Evolutionary conservation across 2,329 filamentous ascomycete genomes (phyloP), one percentile per base, ranked within the genome.

Genomic region (Orbilia oligospora): DNA sequence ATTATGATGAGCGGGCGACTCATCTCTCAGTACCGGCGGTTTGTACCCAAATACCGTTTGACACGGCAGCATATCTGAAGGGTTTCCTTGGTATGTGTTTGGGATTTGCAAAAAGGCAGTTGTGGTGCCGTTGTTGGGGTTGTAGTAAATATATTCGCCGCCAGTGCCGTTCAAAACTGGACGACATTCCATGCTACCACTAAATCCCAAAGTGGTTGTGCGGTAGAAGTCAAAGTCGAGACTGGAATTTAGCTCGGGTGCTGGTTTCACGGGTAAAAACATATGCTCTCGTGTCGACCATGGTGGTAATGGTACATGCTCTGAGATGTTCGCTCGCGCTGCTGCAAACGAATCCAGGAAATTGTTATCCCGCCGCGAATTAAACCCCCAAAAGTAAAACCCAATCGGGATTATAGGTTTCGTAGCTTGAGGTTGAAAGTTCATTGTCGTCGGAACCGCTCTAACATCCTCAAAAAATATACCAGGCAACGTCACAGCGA

Each of bases 41-140:
- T 61, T 67, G 36, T 73, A 61, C 16, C 70, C 70, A 61, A 73
- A 65, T 14, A 67, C 36, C 3, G 63, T 67, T 16, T 51, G 61
- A 18, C 63, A 67, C 1, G 30, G 30, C 5, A 73, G 8, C 8
- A 53, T 1, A 20, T 63, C 56, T 4, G 55, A 64, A 18, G 56
- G 18, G 0, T 71, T 24, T 14, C 27, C 27, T 14, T 44, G 3
- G 46, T 55, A 71, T 3, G 22, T 55, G 22, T 71, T 64, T 18
- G 68, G 68, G 5, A 72, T 38, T 3, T 0, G 5, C 3, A 67
- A 73, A 9, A 14, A 56, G 2, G 63, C 70, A 0, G 70, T 66
- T 22, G 61, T 73, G 1, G 70, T 73, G 1, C 33, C 46, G 18
- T 55, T 65, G 22, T 36, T 51, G 3, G 22, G 20, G 4, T 18